Evolutionary conservation across 1,139 yeast species (phyloP).

Genomic region (Yamadazyma diddensiae): DNA sequence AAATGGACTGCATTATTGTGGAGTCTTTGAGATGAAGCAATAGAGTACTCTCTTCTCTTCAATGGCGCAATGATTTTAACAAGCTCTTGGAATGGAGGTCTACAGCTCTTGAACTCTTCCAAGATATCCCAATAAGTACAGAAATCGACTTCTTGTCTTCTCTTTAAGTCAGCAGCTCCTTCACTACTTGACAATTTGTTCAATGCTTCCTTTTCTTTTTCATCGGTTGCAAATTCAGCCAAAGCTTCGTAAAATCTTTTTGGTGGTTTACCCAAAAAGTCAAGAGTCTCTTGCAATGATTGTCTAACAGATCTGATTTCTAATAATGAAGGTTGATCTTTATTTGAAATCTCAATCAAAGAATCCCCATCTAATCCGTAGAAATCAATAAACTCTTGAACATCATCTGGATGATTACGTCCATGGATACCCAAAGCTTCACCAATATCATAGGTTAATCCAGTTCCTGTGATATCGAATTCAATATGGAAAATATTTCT

Average conservation of each 20-base stretch:
- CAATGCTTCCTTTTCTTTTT: constrained; percentile 60
- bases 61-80: constrained; percentile 75
- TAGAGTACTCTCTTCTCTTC: constrained; percentile 98
- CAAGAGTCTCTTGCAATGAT: constrained; percentile 74
- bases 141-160: constrained; percentile 81
- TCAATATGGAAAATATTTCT: constrained; percentile 97
- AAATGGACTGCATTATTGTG: constrained; percentile 91
- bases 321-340: constrained; percentile 52
- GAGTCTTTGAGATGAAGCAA: constrained; percentile 91
- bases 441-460: constrained; percentile 87
- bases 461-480: constrained; percentile 88
- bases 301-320: constrained; percentile 85
- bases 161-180: constrained; percentile 85
- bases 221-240: constrained; percentile 70
- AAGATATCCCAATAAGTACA: constrained; percentile 80
- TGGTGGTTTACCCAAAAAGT: constrained; percentile 92
- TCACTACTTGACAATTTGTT: constrained; percentile 67
- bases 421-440: constrained; percentile 97
- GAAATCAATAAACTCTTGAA: constrained; percentile 62
- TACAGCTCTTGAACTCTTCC: constrained; percentile 76
- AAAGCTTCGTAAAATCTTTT: constrained; percentile 88
- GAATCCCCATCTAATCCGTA: constrained; percentile 73
- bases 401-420: constrained; percentile 66
- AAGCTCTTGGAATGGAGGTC: constrained; percentile 73
- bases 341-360: constrained; percentile 68